These are phyloP conservation scores for Crepidotus variabilis DNA, from an alignment of 768 basidiomycete species.

Conservation along the genomic window DNA sequence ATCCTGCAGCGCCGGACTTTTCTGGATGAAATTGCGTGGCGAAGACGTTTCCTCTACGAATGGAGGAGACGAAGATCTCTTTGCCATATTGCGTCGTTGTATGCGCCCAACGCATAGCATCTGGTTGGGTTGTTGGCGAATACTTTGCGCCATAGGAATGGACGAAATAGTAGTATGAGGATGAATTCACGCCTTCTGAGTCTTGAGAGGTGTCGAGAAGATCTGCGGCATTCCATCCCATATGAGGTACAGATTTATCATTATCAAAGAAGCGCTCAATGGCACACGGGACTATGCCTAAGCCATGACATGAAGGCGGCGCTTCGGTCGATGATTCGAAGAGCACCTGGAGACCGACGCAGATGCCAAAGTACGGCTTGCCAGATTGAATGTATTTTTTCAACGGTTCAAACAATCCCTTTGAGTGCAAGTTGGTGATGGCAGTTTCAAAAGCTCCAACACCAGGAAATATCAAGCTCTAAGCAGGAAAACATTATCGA, in stretches of 20 bases:
- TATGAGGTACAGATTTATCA: slow-evolving; percentile 92
- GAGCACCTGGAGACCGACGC: slow-evolving; percentile 97
- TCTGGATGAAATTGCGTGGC: slow-evolving; percentile 98
- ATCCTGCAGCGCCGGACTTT: slow-evolving; percentile 88
- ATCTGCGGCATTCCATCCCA: slow-evolving; percentile 91
- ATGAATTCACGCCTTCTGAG: slow-evolving; percentile 43
- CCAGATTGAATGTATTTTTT: slow-evolving; percentile 81
- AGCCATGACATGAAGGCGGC: slow-evolving; percentile 49
- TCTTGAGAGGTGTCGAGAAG: slow-evolving; percentile 42
- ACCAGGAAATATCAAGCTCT: slow-evolving; percentile 96
- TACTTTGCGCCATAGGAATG: slow-evolving; percentile 91
- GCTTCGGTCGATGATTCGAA: slow-evolving; percentile 86
- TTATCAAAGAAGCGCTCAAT: slow-evolving; percentile 68
- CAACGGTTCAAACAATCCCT: slow-evolving; percentile 78
- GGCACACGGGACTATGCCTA: slow-evolving; percentile 79
- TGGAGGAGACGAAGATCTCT: slow-evolving; percentile 83
- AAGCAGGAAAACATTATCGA: slow-evolving; percentile 15
- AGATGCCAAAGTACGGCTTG: slow-evolving; percentile 94
- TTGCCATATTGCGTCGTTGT: slow-evolving; percentile 92
- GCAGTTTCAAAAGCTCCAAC: slow-evolving; percentile 93
- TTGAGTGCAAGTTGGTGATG: slow-evolving; percentile 65
- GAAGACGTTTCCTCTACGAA: slow-evolving; percentile 82
- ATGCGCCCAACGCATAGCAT: slow-evolving; percentile 73
- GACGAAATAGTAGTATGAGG: slow-evolving; percentile 92
- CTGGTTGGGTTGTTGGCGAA: slow-evolving; percentile 47